Evolutionary conservation across 139 green algal genomes (phyloP), one percentile per base, ranked within the genome.

Genomic region (Chlamydomonas sp.): DNA sequence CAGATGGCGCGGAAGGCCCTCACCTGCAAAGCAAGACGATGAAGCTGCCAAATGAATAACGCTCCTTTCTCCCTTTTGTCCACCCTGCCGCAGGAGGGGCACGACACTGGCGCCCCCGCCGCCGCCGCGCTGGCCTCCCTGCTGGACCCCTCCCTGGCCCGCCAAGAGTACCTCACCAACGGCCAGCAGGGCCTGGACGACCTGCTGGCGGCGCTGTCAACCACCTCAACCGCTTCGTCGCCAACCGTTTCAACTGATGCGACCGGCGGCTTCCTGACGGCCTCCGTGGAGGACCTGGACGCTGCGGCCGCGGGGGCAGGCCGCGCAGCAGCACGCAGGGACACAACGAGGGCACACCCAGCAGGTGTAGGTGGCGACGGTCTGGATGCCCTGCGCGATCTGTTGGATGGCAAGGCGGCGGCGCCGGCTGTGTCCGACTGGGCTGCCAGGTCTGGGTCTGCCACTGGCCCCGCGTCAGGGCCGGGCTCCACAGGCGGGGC

Each of bases 141-240:
- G 2, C 76, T 97, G 61, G 91, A 95, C 63, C 76, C 89, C 0
- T 79, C 89, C 2, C 83, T 95, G 12, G 96, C 96, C 0, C 31
- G 8, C 8, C 81, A 96, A 61, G 95, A 98, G 90, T 98, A 96
- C 72, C 66, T 96, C 2, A 85, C 83, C 0, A 91, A 94, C 77
- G 96, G 96, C 0, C 95, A 98, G 73, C 83, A 92, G 84, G 94
- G 95, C 1, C 89, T 98, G 78, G 95, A 98, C 71, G 93, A 93
- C 9, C 86, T 96, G 71, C 90, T 96, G 71, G 90, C 90, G 3
- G 90, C 91, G 1, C 5, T 88, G 57, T 49, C 31, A 0, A 49
- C 31, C 31, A 49, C 31, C 31, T 49, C 31, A 49, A 49, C 31
- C 31, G 31, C 31, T 49, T 49, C 31, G 31, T 49, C 31, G 31